Evolutionary conservation across 805 yeast species (phyloP).

Genomic region (Myxozyma nipponensis): DNA sequence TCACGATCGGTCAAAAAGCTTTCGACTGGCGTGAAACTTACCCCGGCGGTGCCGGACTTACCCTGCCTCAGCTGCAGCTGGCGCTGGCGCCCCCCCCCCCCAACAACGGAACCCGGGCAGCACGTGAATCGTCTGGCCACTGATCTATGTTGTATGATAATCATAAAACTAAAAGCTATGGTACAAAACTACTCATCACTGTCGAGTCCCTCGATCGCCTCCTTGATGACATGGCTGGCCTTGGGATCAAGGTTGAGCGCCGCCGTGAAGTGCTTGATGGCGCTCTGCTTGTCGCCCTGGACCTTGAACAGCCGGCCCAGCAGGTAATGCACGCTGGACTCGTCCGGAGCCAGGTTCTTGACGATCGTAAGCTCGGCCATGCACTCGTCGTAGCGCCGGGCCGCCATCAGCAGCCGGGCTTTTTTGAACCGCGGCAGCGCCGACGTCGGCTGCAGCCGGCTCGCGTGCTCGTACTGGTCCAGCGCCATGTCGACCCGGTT

Average conservation of each 20-base stretch:
- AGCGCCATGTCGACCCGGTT: constrained; percentile 69
- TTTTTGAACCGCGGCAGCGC: constrained; percentile 84
- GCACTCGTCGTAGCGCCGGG: constrained; percentile 70
- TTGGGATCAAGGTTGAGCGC: constrained; percentile 92
- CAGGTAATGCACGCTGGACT: constrained; percentile 86
- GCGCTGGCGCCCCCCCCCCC: no score
- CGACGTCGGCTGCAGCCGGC: constrained; percentile 75
- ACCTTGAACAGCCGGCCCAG: constrained; percentile 82
- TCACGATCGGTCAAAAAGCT: no score
- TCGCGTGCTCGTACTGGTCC: constrained; percentile 76
- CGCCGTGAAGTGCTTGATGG: constrained; percentile 78
- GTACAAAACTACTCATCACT: constrained; percentile 1
- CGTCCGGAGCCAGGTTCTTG: constrained; percentile 81
- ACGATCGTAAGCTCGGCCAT: constrained; percentile 69
- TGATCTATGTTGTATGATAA: no score
- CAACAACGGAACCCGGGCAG: no score
- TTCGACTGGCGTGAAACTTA: no score
- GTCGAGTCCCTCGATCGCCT: constrained; percentile 58
- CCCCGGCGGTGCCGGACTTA: no score
- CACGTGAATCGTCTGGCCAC: no score
- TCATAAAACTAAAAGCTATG: no score
- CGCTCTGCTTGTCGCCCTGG: constrained; percentile 67
- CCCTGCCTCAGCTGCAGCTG: no score
- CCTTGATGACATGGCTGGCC: constrained; percentile 64
- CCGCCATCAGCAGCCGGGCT: constrained; percentile 71